Evolutionary conservation across 352 stramenopile genomes (phyloP), one percentile per base, ranked within the genome.

Genomic region (Globisporangium rhizosaccharum): DNA sequence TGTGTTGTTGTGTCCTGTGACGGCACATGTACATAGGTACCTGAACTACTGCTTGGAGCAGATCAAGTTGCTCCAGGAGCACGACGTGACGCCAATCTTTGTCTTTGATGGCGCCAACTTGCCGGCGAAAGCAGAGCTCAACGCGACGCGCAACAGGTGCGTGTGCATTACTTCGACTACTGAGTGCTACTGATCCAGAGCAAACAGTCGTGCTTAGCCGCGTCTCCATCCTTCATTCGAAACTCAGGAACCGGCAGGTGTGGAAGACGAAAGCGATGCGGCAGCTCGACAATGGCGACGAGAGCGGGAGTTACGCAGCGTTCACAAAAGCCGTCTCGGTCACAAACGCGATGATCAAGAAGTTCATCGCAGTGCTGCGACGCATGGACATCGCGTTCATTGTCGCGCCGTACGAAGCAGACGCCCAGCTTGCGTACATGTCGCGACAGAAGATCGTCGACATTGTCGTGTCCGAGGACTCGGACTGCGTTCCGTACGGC

Each of bases 371-470:
- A 0, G 68, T 85, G n/a, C 60, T 94, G 53, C 67, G 70, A 26
- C 67, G 71, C 11, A 82, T 90, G 75, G 55, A 75, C 41, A 79
- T 99, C 30, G 54, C 87, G 3, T 99, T 96, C 69, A 74, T 99
- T 25, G 94, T 99, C 2, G 96, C 97, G 14, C 97, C 97, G 11
- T 99, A 98, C 63, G 96, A 99, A 68, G 96, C 96, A 7, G 96
- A 99, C 68, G 96, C 96, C n/a, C 96, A 99, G 72, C 70, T 99
- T 51, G 96, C 96, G 3, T 98, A 95, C 63, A 59, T 99, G 18
- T 93, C 82, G 25, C 83, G 81, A 17, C 63, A 75, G 15, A 88
- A 85, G 66, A 70, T 97, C 33, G 73, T 98, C 44, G 96, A 99
- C 61, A 79, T 88, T 0, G 94, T 99, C 28, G 94, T 99, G 33